These are phyloP conservation scores for Dicorynia guianensis DNA, from an alignment of 306 rosid species.

Conservation along the genomic window DNA sequence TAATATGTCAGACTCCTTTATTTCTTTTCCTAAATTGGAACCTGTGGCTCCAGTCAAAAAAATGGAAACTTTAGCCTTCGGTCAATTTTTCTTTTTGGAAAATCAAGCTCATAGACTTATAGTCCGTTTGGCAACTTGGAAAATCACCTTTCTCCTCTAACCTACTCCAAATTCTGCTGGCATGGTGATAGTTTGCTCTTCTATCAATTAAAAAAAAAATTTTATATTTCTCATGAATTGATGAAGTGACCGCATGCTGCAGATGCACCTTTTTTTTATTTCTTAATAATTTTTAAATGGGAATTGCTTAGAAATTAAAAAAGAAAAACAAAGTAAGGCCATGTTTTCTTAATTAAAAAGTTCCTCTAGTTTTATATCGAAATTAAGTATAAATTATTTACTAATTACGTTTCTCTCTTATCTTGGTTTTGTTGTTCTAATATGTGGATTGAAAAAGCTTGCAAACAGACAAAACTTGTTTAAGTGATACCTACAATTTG, in stretches of 20 bases:
- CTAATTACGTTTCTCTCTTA: background rate
- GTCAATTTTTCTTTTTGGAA: background rate
- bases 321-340: background rate
- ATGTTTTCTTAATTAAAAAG: background rate
- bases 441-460: background rate
- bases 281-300: background rate
- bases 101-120: background rate
- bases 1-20: slow-evolving; percentile 2
- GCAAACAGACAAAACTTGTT: background rate
- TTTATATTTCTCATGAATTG: too few relatives aligned
- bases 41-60: too few relatives aligned
- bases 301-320: background rate
- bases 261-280: background rate
- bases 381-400: background rate
- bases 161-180: background rate
- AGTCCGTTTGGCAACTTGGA: slow-evolving; percentile 7
- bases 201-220: background rate
- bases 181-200: background rate
- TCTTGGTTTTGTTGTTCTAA: background rate
- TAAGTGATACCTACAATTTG: slow-evolving; percentile 10
- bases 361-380: background rate
- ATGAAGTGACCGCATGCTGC: background rate
- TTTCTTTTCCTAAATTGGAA: background rate
- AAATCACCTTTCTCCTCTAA: background rate
- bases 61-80: background rate